Evolutionary conservation across 345 rosid genomes (phyloP).

Genomic region (Euphorbia pulcherrima): DNA sequence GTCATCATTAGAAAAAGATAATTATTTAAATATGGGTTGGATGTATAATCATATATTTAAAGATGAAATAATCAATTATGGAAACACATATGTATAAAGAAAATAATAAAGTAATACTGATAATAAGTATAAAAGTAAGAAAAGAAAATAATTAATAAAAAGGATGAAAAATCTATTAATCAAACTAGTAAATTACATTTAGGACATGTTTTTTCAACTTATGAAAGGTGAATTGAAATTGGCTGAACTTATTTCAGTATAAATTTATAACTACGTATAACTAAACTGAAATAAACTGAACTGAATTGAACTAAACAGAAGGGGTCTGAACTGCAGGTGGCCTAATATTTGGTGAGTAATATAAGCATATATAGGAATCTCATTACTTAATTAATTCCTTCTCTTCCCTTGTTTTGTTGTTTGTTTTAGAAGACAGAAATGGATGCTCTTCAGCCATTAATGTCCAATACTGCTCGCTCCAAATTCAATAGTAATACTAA

Average conservation of each 20-base stretch:
- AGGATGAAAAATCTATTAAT: too few relatives aligned
- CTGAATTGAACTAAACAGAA: too few relatives aligned
- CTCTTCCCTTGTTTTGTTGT: background rate
- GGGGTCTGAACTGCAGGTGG: too few relatives aligned
- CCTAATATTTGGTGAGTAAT: too few relatives aligned
- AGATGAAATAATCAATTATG: background rate
- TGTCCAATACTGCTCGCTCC: background rate
- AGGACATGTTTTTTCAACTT: too few relatives aligned
- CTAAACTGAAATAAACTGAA: too few relatives aligned
- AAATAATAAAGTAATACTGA: background rate
- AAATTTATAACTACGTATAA: too few relatives aligned
- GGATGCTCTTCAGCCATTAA: constrained; percentile 11
- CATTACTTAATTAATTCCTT: too few relatives aligned
- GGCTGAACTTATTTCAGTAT: too few relatives aligned
- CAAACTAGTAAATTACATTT: background rate
- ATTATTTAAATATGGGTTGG: background rate
- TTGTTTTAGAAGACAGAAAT: background rate
- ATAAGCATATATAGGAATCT: background rate
- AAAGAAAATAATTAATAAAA: too few relatives aligned
- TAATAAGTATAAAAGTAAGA: background rate
- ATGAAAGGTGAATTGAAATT: too few relatives aligned
- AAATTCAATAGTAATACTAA: background rate
- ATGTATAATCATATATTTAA: background rate
- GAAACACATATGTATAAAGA: background rate
- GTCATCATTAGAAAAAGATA: too few relatives aligned